Conservation (phyloP, 345 rosid genomes). For the Theobroma cacao region DNA sequence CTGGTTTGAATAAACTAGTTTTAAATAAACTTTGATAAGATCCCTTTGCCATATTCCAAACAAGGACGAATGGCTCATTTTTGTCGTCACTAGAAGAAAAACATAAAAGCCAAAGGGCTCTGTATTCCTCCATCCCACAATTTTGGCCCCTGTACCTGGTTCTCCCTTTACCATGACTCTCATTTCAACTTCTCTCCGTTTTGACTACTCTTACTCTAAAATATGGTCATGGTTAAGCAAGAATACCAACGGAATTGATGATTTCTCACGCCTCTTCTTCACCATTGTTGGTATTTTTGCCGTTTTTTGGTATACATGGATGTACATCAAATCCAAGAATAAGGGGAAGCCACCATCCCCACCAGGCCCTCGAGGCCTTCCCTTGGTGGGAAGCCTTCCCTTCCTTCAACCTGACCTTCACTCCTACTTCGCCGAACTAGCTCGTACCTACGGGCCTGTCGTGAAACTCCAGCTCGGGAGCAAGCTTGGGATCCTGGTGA, state of each 20-base stretch:
- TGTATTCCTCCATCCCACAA: no score
- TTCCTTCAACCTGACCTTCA: conserved; percentile 57
- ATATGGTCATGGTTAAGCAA: no score
- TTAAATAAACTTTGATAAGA: not conserved
- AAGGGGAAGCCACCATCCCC: conserved; percentile 18
- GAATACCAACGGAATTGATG: not conserved
- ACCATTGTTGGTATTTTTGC: not conserved
- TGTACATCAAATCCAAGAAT: not conserved
- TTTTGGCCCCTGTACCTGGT: no score
- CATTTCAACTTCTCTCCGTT: not conserved
- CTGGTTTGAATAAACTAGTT: no score
- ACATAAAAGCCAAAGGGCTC: no score
- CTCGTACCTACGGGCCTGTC: conserved; percentile 42
- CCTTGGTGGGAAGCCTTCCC: conserved; percentile 42
- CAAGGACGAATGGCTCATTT: not conserved
- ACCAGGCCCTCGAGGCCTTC: conserved; percentile 53
- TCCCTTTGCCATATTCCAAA: not conserved
- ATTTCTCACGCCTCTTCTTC: not conserved
- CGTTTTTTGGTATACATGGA: conserved; percentile 16
- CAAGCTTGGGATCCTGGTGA: conserved; percentile 38
- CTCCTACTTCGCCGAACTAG: conserved; percentile 42
- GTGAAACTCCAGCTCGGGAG: conserved; percentile 42
- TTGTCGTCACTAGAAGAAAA: not conserved
- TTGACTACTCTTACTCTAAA: not conserved
- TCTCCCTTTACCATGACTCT: not conserved